Evolutionary conservation across 257 asterid species (phyloP), one percentile per base, ranked within the genome.

Genomic region (Cruciata laevipes): DNA sequence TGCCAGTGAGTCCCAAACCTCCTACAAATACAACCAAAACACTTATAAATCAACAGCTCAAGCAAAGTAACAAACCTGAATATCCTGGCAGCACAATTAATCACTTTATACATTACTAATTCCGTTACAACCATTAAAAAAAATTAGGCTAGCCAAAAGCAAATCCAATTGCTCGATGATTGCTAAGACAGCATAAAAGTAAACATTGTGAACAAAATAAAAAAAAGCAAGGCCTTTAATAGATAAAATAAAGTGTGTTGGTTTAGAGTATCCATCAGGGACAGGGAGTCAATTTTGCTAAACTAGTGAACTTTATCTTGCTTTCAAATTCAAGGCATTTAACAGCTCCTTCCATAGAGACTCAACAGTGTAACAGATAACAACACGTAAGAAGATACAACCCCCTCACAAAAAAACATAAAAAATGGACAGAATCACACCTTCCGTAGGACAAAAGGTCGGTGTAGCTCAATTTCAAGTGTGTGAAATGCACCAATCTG

Each of bases 401-500:
- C 1, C n/a, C 31, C 30, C 30, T 23, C 27, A 18, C 27, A 20
- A 53, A 53, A 52, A 4, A 20, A 53, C 27, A 18, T n/a, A 53
- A 53, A 53, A 53, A 37, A 4, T 17, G 23, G 8, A 31, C 11
- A 17, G 24, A 53, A 44, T 6, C 59, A 47, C 78, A 90, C 96
- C 97, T 94, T 94, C 79, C 88, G 87, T 71, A 90, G 78, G 31
- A 90, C 95, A 80, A 94, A 88, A 67, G 99, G 95, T 60, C 99
- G 79, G 80, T 84, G 95, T 61, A 73, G 86, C 80, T 94, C 99
- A 66, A 94, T 77, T 76, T 94, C 97, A 65, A 94, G 85, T n/a
- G 99, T 90, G 88, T 94, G 99, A 75, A 88, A 94, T 71, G 96
- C 95, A 71, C 99, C 99, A 61, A 90, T 88, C 99, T 94, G 83